Percentiles rank a stretch among this genome's conserved stretches.
Evolutionary conservation across 2,329 filamentous ascomycete genomes (phyloP).

Genomic region (Fusarium proliferatum): DNA sequence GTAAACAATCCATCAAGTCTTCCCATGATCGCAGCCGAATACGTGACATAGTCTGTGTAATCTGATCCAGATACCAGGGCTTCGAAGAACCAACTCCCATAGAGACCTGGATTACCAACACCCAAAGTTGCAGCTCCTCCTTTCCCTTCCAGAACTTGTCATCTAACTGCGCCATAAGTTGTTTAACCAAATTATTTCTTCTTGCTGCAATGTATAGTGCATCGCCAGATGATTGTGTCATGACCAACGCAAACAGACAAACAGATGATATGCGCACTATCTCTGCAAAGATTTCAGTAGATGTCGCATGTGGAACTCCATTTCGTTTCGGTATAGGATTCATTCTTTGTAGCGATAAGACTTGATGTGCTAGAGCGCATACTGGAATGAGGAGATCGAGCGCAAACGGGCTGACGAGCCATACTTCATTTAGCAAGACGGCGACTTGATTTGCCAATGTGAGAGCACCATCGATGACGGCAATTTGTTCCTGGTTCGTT

Average conservation of each 20-base stretch:
- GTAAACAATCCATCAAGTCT: slow-evolving; percentile 10
- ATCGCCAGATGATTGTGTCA: slow-evolving; percentile 28
- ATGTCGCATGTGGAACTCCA: accelerated
- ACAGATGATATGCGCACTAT: slow-evolving; percentile 26
- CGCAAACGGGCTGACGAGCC: not conserved
- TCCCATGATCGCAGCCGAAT: slow-evolving; percentile 9
- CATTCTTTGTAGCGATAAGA: slow-evolving; percentile 15
- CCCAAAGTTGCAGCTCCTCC: slow-evolving; percentile 24
- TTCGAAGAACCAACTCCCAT: slow-evolving; percentile 4
- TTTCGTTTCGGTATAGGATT: not conserved
- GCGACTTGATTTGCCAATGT: not conserved
- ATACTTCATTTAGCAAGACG: slow-evolving; percentile 13
- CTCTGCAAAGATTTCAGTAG: slow-evolving; percentile 2
- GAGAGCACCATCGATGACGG: slow-evolving; percentile 4
- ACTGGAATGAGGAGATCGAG: slow-evolving; percentile 27
- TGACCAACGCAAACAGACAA: slow-evolving; percentile 8
- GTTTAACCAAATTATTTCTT: not conserved
- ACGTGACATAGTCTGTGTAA: not conserved
- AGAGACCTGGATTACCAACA: slow-evolving; percentile 17
- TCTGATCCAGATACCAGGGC: slow-evolving; percentile 17
- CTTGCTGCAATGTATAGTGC: slow-evolving; percentile 4
- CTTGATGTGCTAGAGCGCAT: slow-evolving; percentile 14
- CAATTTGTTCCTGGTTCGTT: accelerated
- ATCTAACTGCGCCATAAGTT: not conserved
- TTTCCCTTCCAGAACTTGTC: not conserved